phyloP scores from a whole-genome alignment of 129 eudicot species.

The Arctium lappa region DNA sequence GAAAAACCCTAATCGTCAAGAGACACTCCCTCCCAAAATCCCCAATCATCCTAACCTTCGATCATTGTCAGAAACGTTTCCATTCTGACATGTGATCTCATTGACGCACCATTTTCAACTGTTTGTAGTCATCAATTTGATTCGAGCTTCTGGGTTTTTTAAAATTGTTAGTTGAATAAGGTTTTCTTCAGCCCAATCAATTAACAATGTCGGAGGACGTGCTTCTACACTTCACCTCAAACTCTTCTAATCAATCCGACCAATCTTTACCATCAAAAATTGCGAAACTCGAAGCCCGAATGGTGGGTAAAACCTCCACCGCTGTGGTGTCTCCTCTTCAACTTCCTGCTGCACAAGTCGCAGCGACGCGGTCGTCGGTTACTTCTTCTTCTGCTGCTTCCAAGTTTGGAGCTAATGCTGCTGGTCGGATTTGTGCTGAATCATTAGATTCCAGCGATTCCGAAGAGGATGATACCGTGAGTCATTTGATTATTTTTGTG shows the following conservation, averaged over 20 bases:
- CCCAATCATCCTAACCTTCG: constrained; percentile 15
- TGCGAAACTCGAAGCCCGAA: constrained; percentile 89
- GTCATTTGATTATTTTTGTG: constrained; percentile 21
- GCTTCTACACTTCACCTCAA: constrained; percentile 75
- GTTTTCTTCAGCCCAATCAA: background rate
- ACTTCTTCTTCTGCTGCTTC: constrained; percentile 27
- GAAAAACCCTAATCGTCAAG: constrained; percentile 17
- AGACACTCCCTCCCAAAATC: constrained; percentile 13
- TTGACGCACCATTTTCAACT: constrained; percentile 1
- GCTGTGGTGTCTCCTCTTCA: constrained; percentile 38
- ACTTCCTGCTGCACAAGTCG: constrained; percentile 36
- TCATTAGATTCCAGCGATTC: constrained; percentile 73
- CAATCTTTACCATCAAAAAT: constrained; percentile 71
- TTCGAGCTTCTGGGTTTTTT: background rate
- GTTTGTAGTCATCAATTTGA: background rate
- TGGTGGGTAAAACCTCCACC: constrained; percentile 76
- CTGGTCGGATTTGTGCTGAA: constrained; percentile 32
- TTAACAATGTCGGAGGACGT: constrained; percentile 84
- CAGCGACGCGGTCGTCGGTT: constrained; percentile 38
- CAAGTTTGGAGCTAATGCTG: constrained; percentile 38
- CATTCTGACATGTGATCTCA: constrained; percentile 18
- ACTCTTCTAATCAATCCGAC: constrained; percentile 92
- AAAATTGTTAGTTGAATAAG: background rate
- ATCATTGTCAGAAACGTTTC: constrained; percentile 27
- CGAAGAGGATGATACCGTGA: constrained; percentile 78